Conservation (phyloP, 1,284 basidiomycete species). For the Irpex sp. region DNA sequence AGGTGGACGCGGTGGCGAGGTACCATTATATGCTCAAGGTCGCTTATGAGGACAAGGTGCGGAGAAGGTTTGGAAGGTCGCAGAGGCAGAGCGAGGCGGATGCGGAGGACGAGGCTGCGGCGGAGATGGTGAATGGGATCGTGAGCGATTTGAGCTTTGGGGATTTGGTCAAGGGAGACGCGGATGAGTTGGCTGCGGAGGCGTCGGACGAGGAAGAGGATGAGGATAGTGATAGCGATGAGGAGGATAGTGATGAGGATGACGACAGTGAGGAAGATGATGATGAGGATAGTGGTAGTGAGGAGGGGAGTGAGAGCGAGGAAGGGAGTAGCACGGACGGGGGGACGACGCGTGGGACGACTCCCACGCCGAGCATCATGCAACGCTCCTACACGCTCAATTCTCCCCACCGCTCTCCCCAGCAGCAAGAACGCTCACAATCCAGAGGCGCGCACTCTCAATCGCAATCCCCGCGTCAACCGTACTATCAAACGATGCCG, state of each 20-base stretch:
- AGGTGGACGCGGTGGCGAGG: slow-evolving; percentile 81
- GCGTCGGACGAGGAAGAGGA: slow-evolving; percentile 54
- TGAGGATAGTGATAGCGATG: slow-evolving; percentile 20
- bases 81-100: slow-evolving; percentile 47
- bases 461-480: neutral
- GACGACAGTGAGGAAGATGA: slow-evolving; percentile 28
- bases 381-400: slow-evolving; percentile 24
- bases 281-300: slow-evolving; percentile 21
- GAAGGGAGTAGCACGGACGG: slow-evolving; percentile 26
- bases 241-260: slow-evolving; percentile 28
- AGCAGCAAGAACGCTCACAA: neutral
- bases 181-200: slow-evolving; percentile 73
- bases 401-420: slow-evolving; percentile 9
- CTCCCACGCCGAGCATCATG: slow-evolving; percentile 10
- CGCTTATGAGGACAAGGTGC: slow-evolving; percentile 83
- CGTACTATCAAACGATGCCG: neutral
- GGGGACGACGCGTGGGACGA: slow-evolving; percentile 23
- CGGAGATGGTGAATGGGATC: slow-evolving; percentile 73
- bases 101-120: slow-evolving; percentile 73
- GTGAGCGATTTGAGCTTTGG: slow-evolving; percentile 77
- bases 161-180: slow-evolving; percentile 72
- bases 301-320: slow-evolving; percentile 30
- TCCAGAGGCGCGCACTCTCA: too few relatives aligned
- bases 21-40: slow-evolving; percentile 93
- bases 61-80: slow-evolving; percentile 68